Conservation (phyloP, 495 filamentous ascomycete species). For the Poronia punctata region DNA sequence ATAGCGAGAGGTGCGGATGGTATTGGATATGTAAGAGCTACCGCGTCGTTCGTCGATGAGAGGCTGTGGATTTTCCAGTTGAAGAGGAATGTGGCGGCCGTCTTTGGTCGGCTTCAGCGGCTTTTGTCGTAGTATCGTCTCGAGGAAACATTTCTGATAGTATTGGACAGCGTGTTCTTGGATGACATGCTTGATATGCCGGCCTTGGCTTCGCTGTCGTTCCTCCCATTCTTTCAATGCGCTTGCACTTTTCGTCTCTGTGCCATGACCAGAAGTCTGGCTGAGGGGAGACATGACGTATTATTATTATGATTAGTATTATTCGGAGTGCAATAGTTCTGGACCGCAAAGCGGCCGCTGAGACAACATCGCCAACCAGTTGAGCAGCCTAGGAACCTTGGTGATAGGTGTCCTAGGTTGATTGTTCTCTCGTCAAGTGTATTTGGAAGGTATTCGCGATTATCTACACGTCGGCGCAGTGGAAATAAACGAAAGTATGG, state of each 20-base stretch:
- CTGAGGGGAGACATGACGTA: constrained; percentile 11
- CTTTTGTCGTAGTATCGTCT: constrained; percentile 31
- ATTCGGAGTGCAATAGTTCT: not conserved
- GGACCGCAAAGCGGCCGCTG: constrained; percentile 6
- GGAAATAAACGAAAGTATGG: too few relatives aligned
- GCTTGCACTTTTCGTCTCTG: constrained; percentile 11
- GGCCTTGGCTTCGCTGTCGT: constrained; percentile 1
- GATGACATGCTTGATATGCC: constrained; percentile 1
- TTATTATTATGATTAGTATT: too few relatives aligned
- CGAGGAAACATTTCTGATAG: constrained; percentile 29
- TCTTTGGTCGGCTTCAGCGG: constrained; percentile 33
- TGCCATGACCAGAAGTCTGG: constrained; percentile 15
- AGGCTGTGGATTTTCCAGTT: constrained; percentile 40
- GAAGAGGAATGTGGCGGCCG: constrained; percentile 60
- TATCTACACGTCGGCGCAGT: too few relatives aligned
- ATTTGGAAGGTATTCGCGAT: too few relatives aligned
- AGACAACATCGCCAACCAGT: constrained; percentile 4
- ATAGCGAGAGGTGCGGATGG: constrained; percentile 77
- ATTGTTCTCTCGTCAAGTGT: too few relatives aligned
- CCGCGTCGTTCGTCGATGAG: constrained; percentile 73
- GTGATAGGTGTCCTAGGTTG: too few relatives aligned
- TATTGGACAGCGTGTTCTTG: constrained; percentile 18
- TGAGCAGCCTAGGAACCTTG: not conserved
- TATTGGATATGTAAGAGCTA: constrained; percentile 65
- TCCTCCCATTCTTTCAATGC: not conserved